Percentiles rank a stretch among this genome's conserved stretches.
Evolutionary conservation across 148 eudicot genomes (phyloP).

Genomic region (Rhododendron griersonianum): DNA sequence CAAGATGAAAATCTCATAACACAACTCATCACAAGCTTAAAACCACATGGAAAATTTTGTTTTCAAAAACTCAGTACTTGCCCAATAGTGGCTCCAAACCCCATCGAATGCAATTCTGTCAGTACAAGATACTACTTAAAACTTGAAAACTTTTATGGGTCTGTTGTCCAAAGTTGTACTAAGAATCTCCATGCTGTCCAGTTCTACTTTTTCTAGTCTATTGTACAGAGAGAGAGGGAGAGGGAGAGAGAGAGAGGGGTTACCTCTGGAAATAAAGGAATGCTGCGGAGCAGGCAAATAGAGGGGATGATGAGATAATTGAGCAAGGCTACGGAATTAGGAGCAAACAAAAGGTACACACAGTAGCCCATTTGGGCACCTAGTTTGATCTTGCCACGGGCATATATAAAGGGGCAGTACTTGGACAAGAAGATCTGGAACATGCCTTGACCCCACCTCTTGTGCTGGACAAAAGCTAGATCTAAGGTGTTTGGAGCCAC

Average conservation of each 20-base stretch:
- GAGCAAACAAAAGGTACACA: slow-evolving; percentile 37
- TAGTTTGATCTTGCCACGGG: slow-evolving; percentile 29
- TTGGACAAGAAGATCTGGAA: slow-evolving; percentile 40
- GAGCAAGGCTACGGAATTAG: slow-evolving; percentile 26
- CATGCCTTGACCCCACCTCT: slow-evolving; percentile 41
- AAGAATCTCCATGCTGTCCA: not conserved
- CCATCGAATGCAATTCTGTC: not conserved
- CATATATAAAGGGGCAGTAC: slow-evolving; percentile 42
- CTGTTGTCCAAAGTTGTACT: not conserved
- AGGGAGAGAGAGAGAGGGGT: too few relatives aligned
- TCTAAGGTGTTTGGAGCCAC: slow-evolving; percentile 34
- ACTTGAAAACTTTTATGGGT: not conserved
- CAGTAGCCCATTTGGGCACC: slow-evolving; percentile 51
- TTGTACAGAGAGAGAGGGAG: not conserved
- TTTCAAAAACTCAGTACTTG: not conserved
- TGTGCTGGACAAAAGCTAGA: slow-evolving; percentile 29
- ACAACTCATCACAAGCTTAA: not conserved
- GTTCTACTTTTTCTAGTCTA: not conserved
- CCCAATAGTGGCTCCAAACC: not conserved
- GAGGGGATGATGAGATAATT: slow-evolving; percentile 30
- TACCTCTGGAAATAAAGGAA: slow-evolving; percentile 45
- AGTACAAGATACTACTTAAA: not conserved
- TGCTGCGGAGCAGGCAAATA: slow-evolving; percentile 24
- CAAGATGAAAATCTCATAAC: not conserved
- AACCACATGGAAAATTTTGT: not conserved